Conservation (phyloP, 2,329 filamentous ascomycete species). For the Pseudogymnoascus sp. region DNA sequence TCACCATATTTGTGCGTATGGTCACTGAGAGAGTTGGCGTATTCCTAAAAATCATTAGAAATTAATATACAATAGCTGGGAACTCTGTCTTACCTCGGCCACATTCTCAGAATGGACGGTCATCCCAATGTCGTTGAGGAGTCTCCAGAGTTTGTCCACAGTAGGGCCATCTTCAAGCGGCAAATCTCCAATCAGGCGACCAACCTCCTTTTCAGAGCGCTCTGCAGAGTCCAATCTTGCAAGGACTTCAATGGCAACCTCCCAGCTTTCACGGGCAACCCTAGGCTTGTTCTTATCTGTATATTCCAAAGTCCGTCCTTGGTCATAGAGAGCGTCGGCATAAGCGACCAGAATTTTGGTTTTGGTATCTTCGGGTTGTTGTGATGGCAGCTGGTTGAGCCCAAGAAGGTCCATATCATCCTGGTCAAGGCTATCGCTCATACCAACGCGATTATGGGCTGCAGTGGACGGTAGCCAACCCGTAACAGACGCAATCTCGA, state of each 20-base stretch:
- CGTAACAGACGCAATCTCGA: conserved; percentile 75
- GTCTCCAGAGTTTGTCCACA: conserved; percentile 73
- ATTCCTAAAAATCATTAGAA: conserved; percentile 53
- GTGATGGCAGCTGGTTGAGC: conserved; percentile 44
- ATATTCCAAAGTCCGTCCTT: conserved; percentile 35
- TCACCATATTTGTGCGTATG: conserved; percentile 74
- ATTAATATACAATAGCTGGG: not conserved
- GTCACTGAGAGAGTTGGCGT: conserved; percentile 68
- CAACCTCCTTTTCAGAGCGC: conserved; percentile 65
- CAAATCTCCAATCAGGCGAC: conserved; percentile 64
- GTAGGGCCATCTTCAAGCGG: conserved; percentile 61
- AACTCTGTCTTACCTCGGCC: conserved; percentile 59
- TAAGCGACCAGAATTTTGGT: conserved; percentile 74
- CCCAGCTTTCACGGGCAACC: conserved; percentile 66
- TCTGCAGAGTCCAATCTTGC: conserved; percentile 70
- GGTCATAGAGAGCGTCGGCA: conserved; percentile 56
- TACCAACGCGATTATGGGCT: conserved; percentile 44
- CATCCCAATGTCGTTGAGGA: conserved; percentile 74
- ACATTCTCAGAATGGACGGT: conserved; percentile 70
- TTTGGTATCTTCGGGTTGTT: conserved; percentile 60
- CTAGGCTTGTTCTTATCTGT: conserved; percentile 11
- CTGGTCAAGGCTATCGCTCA: conserved; percentile 62
- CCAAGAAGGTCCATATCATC: conserved; percentile 80
- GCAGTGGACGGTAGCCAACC: conserved; percentile 67
- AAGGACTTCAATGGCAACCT: conserved; percentile 75